Percentiles rank a stretch among this genome's conserved stretches.
Evolutionary conservation across 768 basidiomycete genomes (phyloP).

Genomic region (Hericium alpestre): DNA sequence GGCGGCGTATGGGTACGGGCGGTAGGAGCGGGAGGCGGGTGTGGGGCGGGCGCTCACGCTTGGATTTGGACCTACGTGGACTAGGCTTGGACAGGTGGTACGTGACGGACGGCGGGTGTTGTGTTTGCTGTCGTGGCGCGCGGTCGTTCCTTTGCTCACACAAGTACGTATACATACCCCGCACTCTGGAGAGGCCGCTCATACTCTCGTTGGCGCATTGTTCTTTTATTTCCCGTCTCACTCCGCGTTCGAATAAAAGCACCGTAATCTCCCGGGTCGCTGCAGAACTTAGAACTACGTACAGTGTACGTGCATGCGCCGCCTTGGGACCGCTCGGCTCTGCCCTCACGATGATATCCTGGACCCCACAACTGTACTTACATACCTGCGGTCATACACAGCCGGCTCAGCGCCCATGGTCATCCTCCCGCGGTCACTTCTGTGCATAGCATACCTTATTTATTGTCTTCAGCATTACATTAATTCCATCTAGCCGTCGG

Average conservation of each 20-base stretch:
- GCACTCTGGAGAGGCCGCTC: not conserved
- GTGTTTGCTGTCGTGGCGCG: not conserved
- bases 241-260: not conserved
- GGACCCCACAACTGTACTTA: no score
- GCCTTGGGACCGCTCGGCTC: no score
- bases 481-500: not conserved
- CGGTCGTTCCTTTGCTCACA: not conserved
- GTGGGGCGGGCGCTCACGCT: not conserved
- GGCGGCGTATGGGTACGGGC: conserved; percentile 2
- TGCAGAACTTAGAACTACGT: no score
- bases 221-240: not conserved
- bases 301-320: no score
- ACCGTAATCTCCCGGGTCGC: not conserved
- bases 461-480: not conserved
- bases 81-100: not conserved
- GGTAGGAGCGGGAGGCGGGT: conserved; percentile 10
- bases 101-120: not conserved
- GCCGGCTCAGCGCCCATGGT: no score
- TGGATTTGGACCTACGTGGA: not conserved
- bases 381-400: no score
- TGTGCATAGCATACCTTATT: not conserved
- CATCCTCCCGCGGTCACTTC: not conserved
- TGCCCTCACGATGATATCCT: no score
- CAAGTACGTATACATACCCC: not conserved
- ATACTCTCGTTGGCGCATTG: not conserved